A percentile compares a stretch with the other conserved stretches of the same genome.
Conservation (phyloP, 352 stramenopile genomes). For the Globisporangium uncinulatum region DNA sequence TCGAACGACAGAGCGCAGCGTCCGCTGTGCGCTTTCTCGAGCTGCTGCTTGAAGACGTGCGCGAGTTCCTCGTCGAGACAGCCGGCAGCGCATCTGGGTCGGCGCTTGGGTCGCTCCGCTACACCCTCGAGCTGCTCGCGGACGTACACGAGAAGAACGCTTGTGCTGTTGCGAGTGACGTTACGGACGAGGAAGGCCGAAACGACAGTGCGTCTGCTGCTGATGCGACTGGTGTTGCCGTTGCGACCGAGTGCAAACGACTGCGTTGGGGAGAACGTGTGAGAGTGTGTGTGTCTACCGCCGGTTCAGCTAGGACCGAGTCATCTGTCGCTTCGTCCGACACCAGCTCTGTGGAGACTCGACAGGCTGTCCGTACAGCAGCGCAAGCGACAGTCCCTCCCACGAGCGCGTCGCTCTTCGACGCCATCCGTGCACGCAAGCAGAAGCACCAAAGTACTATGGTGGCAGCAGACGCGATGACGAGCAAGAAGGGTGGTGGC, state of each 20-base stretch:
- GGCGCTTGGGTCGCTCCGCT: conserved; percentile 12
- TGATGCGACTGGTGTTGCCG: not conserved
- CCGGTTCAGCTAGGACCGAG: too few species aligned
- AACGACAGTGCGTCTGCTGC: not conserved
- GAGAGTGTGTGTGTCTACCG: not conserved
- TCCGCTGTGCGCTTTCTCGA: conserved; percentile 15
- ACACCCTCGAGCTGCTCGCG: conserved; percentile 28
- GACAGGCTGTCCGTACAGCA: not conserved
- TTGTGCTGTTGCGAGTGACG: not conserved
- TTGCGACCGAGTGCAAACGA: conserved; percentile 11
- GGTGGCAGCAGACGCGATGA: not conserved
- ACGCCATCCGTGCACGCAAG: conserved; percentile 38
- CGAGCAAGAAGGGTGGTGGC: not conserved
- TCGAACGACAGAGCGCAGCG: conserved; percentile 27
- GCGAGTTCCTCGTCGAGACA: not conserved
- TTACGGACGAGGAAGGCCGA: not conserved
- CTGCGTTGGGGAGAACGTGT: conserved; percentile 27
- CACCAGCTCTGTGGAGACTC: not conserved
- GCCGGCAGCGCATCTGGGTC: not conserved
- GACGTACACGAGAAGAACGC: conserved; percentile 40
- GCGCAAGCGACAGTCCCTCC: conserved; percentile 4
- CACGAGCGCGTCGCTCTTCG: conserved; percentile 37
- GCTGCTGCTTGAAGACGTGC: conserved; percentile 36
- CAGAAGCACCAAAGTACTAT: conserved; percentile 7
- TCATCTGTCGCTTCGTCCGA: too few species aligned